Evolutionary conservation across 2,329 filamentous ascomycete species (phyloP).

Genomic region (Microdochium nivale): DNA sequence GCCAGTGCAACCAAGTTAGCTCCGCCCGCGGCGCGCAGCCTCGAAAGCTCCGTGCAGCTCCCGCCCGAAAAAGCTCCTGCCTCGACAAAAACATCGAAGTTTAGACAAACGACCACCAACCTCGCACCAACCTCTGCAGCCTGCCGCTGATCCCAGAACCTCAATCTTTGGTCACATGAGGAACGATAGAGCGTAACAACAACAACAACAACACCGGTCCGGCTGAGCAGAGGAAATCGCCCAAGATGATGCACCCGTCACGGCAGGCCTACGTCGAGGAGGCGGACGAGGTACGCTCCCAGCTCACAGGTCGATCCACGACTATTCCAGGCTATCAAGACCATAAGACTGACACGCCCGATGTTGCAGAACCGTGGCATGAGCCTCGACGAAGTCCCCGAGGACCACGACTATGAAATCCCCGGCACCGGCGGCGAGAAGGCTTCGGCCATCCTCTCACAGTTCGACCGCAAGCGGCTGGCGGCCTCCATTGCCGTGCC

Average conservation of each 20-base stretch:
- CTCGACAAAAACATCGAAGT: no score
- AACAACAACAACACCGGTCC: neutral
- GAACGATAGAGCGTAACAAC: no score
- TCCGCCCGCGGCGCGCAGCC: no score
- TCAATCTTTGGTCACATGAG: no score
- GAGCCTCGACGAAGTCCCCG: slow-evolving; percentile 29
- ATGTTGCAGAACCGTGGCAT: slow-evolving; percentile 17
- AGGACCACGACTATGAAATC: slow-evolving; percentile 80
- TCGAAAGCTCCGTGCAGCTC: no score
- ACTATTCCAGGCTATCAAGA: neutral
- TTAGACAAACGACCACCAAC: no score
- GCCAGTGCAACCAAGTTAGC: no score
- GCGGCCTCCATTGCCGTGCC: slow-evolving; percentile 86
- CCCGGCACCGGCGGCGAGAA: slow-evolving; percentile 60
- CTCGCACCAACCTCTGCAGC: no score
- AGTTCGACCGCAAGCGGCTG: slow-evolving; percentile 85
- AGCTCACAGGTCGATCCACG: slow-evolving; percentile 8
- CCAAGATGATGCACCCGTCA: slow-evolving; percentile 71
- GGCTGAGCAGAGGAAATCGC: neutral
- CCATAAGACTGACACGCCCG: neutral
- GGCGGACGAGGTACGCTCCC: slow-evolving; percentile 52
- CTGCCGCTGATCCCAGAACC: no score
- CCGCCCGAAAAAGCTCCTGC: no score
- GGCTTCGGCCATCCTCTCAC: slow-evolving; percentile 74
- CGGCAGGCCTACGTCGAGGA: slow-evolving; percentile 94